Percentiles rank a stretch among this genome's conserved stretches.
phyloP scores from a whole-genome alignment of 2,329 filamentous ascomycete genomes.

The Diaporthe humulicola region DNA sequence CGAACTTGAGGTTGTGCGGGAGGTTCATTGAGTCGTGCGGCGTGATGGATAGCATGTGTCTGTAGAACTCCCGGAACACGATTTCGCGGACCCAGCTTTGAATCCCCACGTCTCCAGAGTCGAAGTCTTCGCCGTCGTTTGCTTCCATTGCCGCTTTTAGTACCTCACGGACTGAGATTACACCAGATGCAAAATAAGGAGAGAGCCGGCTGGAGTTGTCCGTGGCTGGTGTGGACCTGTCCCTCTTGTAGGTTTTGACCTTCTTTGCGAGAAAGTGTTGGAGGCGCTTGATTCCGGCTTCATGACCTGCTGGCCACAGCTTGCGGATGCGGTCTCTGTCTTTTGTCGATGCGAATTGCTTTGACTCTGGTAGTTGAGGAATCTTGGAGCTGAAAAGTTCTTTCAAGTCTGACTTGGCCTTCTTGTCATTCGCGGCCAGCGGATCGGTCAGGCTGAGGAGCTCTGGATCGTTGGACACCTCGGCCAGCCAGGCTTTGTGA shows the following conservation, averaged over 20 bases:
- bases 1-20: slow-evolving; percentile 79
- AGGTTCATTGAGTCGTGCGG: slow-evolving; percentile 72
- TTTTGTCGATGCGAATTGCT: slow-evolving; percentile 48
- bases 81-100: slow-evolving; percentile 45
- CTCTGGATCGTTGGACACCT: slow-evolving; percentile 60
- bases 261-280: slow-evolving; percentile 49
- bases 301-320: slow-evolving; percentile 53
- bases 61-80: slow-evolving; percentile 47
- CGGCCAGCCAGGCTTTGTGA: slow-evolving; percentile 49
- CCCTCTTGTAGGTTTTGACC: slow-evolving; percentile 49
- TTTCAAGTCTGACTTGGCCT: slow-evolving; percentile 45
- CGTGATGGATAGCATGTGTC: slow-evolving; percentile 43
- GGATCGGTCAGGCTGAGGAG: slow-evolving; percentile 55
- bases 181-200: slow-evolving; percentile 50
- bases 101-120: slow-evolving; percentile 38
- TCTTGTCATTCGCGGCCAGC: slow-evolving; percentile 50
- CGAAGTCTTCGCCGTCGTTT: slow-evolving; percentile 36
- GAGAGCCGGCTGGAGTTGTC: slow-evolving; percentile 51
- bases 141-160: slow-evolving; percentile 35
- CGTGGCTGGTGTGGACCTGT: slow-evolving; percentile 49
- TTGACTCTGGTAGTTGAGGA: slow-evolving; percentile 48
- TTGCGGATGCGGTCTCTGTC: slow-evolving; percentile 50
- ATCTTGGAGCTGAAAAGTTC: slow-evolving; percentile 47
- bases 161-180: slow-evolving; percentile 44
- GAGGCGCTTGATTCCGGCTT: slow-evolving; percentile 48